A percentile compares a stretch with the other conserved stretches of the same genome.
Conservation (phyloP, 371 early-diverging fungal species). For the Rhizopus sp. region DNA sequence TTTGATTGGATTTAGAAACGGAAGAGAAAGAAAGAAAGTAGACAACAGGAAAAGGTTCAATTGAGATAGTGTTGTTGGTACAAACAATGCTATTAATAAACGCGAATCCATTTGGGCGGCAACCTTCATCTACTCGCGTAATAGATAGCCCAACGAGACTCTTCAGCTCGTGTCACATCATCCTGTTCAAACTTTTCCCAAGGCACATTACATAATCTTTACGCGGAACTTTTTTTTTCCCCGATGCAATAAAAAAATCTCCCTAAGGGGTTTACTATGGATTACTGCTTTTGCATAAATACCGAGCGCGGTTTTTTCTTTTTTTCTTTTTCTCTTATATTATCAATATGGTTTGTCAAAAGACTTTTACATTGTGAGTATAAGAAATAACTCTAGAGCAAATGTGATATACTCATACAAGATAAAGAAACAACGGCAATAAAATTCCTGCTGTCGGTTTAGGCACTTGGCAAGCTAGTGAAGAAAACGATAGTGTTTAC, state of each 20-base stretch:
- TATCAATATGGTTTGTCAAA: constrained; percentile 28
- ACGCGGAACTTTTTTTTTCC: constrained; percentile 7
- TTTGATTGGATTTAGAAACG: too few species aligned
- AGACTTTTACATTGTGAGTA: constrained; percentile 22
- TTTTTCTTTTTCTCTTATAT: constrained; percentile 2
- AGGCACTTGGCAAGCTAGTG: constrained; percentile 56
- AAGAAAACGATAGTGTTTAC: constrained; percentile 39
- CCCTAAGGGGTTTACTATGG: neutral
- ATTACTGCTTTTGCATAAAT: neutral
- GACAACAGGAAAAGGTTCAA: too few species aligned
- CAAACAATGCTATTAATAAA: too few species aligned
- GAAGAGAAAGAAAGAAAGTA: too few species aligned
- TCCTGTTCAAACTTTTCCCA: too few species aligned
- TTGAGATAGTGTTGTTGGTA: too few species aligned
- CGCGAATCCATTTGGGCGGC: too few species aligned
- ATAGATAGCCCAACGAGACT: too few species aligned
- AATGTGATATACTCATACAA: neutral
- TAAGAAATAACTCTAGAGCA: neutral
- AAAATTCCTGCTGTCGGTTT: constrained; percentile 50
- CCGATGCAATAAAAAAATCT: constrained; percentile 2
- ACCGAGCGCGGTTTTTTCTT: constrained; percentile 4
- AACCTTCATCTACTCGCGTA: too few species aligned
- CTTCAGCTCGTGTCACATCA: too few species aligned
- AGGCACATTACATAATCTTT: neutral
- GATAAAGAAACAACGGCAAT: constrained; percentile 42